Evolutionary conservation across 2,329 filamentous ascomycete species (phyloP), one percentile per base, ranked within the genome.

Genomic region (Trichoderma citrinoviride): DNA sequence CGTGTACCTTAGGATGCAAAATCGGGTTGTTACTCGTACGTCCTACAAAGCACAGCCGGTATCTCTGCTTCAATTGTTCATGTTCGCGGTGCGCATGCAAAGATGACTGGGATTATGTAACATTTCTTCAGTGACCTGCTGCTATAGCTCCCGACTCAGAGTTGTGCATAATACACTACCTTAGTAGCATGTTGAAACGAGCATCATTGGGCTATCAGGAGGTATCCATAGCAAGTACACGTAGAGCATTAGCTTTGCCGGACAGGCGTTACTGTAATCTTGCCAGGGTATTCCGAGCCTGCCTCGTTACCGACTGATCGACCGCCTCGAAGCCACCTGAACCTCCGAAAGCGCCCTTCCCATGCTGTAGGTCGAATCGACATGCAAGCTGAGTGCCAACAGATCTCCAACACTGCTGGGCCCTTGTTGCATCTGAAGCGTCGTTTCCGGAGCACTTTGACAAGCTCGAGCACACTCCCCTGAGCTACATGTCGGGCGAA

Each of bases 401-500:
- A 7, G 7, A 27, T 19, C 19, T 44, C 21, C 23, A n/a, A 56
- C 23, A n/a, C 17, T 10, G 23, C 53, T 27, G 23, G 23, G 12
- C 46, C 33, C 19, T 33, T 25, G 7, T 3, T 15, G 37, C 27
- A 14, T 41, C n/a, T 27, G 23, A 43, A 17, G 37, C 25, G 53
- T 40, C 15, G 21, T 23, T 17, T 33, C 19, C 5, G 49, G n/a
- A 7, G 21, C 29, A 1, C 27, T 23, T 12, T 33, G 14, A 54
- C 25, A 23, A 43, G 8, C 25, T 41, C 25, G 50, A 41, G 37
- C 21, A 23, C 25, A 47, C 5, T n/a, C 41, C n/a, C 33, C 27
- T 46, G n/a, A 64, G 47, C 21, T 64, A 56, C 43, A 60, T 60
- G 56, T 60, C 56, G 43, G 37, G 44, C 49, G 58, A 69, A 54